Percentiles rank a stretch among this genome's conserved stretches.
phyloP scores from a whole-genome alignment of 2,329 filamentous ascomycete genomes.

The Fusarium musae region DNA sequence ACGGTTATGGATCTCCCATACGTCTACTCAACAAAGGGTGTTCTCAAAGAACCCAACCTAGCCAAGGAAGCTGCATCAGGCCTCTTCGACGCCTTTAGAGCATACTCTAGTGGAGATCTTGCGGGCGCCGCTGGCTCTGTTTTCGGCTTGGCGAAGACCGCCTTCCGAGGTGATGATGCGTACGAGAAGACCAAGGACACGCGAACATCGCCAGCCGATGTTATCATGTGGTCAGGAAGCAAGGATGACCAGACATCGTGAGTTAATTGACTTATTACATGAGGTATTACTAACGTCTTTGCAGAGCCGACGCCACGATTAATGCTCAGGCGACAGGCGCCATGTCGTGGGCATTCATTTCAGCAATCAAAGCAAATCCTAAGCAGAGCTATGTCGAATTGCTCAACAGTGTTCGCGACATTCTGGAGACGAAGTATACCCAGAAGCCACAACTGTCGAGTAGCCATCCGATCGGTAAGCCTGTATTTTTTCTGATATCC shows the following conservation, averaged over 20 bases:
- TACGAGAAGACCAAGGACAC: constrained; percentile 85
- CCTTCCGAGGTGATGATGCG: constrained; percentile 80
- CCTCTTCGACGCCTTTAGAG: constrained; percentile 76
- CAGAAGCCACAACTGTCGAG: constrained; percentile 97
- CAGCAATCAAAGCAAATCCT: constrained; percentile 88
- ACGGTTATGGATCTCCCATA: constrained; percentile 82
- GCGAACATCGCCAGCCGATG: constrained; percentile 93
- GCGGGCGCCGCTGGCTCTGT: constrained; percentile 82
- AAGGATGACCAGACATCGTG: constrained; percentile 93
- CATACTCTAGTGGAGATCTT: constrained; percentile 86
- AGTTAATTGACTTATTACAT: constrained; percentile 31
- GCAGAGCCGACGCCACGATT: constrained; percentile 89
- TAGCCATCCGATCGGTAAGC: constrained; percentile 92
- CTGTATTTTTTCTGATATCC: accelerated
- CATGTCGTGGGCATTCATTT: constrained; percentile 98
- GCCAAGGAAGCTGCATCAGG: constrained; percentile 82
- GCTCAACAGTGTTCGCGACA: constrained; percentile 93
- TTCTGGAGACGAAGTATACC: constrained; percentile 85
- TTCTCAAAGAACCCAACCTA: constrained; percentile 83
- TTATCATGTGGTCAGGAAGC: constrained; percentile 97
- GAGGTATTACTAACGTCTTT: constrained; percentile 33
- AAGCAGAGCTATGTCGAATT: constrained; percentile 97
- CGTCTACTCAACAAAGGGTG: constrained; percentile 82
- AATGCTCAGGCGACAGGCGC: constrained; percentile 90
- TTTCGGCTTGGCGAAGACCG: constrained; percentile 89